phyloP scores from a whole-genome alignment of 805 yeast species.

The Starmerella floricola region DNA sequence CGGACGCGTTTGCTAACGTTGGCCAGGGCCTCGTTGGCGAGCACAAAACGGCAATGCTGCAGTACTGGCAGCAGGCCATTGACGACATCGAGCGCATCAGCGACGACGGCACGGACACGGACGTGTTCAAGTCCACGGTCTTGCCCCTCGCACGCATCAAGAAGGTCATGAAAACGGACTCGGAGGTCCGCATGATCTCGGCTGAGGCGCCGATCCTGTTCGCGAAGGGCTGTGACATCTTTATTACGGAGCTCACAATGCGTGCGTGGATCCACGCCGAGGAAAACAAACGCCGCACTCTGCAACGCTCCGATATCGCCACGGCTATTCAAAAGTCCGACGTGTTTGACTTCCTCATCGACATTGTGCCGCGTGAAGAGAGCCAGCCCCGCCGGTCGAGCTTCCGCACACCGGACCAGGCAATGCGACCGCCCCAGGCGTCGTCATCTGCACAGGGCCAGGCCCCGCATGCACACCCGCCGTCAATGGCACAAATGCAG shows the following conservation, averaged over 20 bases:
- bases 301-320: slow-evolving; percentile 89
- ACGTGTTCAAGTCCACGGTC: slow-evolving; percentile 87
- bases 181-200: slow-evolving; percentile 91
- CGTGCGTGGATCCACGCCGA: slow-evolving; percentile 99
- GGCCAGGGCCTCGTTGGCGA: slow-evolving; percentile 82
- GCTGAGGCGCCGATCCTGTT: slow-evolving; percentile 97
- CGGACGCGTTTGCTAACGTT: slow-evolving; percentile 72
- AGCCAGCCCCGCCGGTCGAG: slow-evolving; percentile 29
- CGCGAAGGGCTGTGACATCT: slow-evolving; percentile 96
- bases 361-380: slow-evolving; percentile 86
- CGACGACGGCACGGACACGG: slow-evolving; percentile 36
- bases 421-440: not conserved
- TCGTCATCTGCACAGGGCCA: not conserved
- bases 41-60: slow-evolving; percentile 80
- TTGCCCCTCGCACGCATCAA: slow-evolving; percentile 92
- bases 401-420: not conserved
- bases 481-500: not conserved
- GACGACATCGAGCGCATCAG: slow-evolving; percentile 63
- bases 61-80: slow-evolving; percentile 94
- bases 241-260: slow-evolving; percentile 94
- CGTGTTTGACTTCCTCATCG: slow-evolving; percentile 94
- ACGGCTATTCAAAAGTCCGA: slow-evolving; percentile 89
- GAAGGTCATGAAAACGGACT: slow-evolving; percentile 96
- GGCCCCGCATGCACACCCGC: not conserved
- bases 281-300: slow-evolving; percentile 84